Conservation (phyloP, 139 green algal genomes). For the Volvox reticuliferus region DNA sequence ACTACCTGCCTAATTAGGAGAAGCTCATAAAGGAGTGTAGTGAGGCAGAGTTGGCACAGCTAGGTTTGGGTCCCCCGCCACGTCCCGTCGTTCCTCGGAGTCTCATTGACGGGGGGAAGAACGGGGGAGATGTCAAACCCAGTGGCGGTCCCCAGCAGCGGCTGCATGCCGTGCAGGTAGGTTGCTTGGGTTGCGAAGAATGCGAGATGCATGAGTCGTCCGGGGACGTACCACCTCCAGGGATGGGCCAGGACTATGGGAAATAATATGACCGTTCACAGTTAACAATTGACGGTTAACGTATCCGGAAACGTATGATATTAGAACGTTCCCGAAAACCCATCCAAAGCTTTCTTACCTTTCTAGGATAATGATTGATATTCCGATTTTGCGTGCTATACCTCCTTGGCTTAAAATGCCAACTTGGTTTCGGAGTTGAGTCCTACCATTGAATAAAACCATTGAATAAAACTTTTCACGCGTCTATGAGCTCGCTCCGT, state of each 20-base stretch:
- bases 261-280: too few species aligned
- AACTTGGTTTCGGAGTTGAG: too few species aligned
- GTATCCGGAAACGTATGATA: too few species aligned
- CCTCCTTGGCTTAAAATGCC: too few species aligned
- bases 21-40: constrained; percentile 56
- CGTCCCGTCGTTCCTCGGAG: constrained; percentile 44
- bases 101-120: not conserved
- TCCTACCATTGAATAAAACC: too few species aligned
- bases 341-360: too few species aligned
- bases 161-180: constrained; percentile 56
- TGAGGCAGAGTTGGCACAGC: constrained; percentile 45
- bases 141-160: constrained; percentile 5
- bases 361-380: too few species aligned
- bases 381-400: too few species aligned
- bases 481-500: too few species aligned
- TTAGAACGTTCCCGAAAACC: too few species aligned
- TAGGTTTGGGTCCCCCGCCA: constrained; percentile 62
- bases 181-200: not conserved
- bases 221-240: not conserved
- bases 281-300: too few species aligned
- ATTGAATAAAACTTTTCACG: too few species aligned
- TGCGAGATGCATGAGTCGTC: not conserved
- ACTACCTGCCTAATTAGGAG: constrained; percentile 22
- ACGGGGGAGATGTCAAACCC: not conserved
- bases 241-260: not conserved